Evolutionary conservation across 2,329 filamentous ascomycete species (phyloP).

Genomic region (Xylariaceae sp.): DNA sequence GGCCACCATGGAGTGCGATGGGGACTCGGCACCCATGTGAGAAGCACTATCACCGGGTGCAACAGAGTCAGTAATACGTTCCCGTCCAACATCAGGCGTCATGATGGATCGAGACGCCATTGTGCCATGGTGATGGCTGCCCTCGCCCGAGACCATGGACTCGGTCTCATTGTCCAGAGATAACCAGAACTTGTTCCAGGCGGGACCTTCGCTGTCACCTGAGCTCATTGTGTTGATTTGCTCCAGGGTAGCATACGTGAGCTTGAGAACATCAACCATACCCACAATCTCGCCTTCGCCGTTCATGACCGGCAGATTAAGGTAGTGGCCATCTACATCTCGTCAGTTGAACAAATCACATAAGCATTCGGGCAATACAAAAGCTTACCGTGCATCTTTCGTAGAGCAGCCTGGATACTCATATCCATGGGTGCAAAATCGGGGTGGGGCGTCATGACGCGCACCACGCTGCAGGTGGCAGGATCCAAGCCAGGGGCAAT

Average conservation of each 20-base stretch:
- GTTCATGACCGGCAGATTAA: slow-evolving; percentile 98
- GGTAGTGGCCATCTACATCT: slow-evolving; percentile 86
- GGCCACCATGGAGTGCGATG: slow-evolving; percentile 67
- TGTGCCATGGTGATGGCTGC: slow-evolving; percentile 69
- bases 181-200: slow-evolving; percentile 99
- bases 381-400: slow-evolving; percentile 95
- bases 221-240: slow-evolving; percentile 96
- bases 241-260: slow-evolving; percentile 97
- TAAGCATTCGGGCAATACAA: background rate
- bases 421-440: slow-evolving; percentile 99
- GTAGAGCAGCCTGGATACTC: slow-evolving; percentile 96
- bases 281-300: slow-evolving; percentile 95
- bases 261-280: slow-evolving; percentile 98
- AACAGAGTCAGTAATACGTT: slow-evolving; percentile 77
- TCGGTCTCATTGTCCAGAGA: slow-evolving; percentile 94
- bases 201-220: slow-evolving; percentile 88
- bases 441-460: slow-evolving; percentile 98
- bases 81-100: slow-evolving; percentile 78
- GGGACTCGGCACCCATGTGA: slow-evolving; percentile 83
- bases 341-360: slow-evolving; percentile 23
- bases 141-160: slow-evolving; percentile 93
- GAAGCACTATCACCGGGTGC: slow-evolving; percentile 94
- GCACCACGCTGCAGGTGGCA: slow-evolving; percentile 92
- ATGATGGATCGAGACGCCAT: slow-evolving; percentile 77
- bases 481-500: slow-evolving; percentile 97